phyloP scores from a whole-genome alignment of 1,284 basidiomycete genomes.

The Ganoderma sp. region DNA sequence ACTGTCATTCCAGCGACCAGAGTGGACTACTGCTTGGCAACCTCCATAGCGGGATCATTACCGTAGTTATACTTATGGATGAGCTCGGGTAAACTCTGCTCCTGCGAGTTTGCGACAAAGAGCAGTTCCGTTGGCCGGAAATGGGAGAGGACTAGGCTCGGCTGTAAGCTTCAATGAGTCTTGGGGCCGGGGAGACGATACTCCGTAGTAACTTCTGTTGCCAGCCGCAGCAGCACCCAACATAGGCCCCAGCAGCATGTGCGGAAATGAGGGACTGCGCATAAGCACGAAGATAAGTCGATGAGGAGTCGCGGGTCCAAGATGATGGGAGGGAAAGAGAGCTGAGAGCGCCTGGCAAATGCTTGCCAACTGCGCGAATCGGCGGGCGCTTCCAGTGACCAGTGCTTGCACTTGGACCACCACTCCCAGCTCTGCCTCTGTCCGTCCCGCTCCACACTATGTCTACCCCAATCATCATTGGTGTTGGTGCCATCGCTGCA shows the following conservation, averaged over 20 bases:
- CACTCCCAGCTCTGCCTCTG: slow-evolving; percentile 13
- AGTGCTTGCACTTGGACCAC: slow-evolving; percentile 14
- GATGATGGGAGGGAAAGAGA: not conserved
- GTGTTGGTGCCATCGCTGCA: slow-evolving; percentile 81
- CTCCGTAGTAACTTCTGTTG: not conserved
- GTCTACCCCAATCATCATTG: slow-evolving; percentile 79
- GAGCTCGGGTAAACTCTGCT: too few species aligned
- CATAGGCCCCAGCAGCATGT: not conserved
- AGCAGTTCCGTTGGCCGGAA: too few species aligned
- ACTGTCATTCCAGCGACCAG: not conserved
- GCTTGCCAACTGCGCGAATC: slow-evolving; percentile 3
- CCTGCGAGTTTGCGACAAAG: too few species aligned
- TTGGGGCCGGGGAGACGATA: too few species aligned
- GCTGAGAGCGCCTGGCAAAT: not conserved
- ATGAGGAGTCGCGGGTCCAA: not conserved
- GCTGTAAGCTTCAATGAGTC: too few species aligned
- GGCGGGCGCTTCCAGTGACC: slow-evolving; percentile 3
- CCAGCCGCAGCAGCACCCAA: not conserved
- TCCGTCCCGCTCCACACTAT: slow-evolving; percentile 43
- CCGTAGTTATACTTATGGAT: not conserved
- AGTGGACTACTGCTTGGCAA: too few species aligned
- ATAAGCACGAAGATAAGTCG: not conserved
- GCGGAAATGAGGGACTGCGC: not conserved
- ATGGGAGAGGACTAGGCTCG: too few species aligned
- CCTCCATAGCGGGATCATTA: too few species aligned